These are phyloP conservation scores for Lolium rigidum DNA, from an alignment of 176 grass and related monocot species.

Conservation along the genomic window DNA sequence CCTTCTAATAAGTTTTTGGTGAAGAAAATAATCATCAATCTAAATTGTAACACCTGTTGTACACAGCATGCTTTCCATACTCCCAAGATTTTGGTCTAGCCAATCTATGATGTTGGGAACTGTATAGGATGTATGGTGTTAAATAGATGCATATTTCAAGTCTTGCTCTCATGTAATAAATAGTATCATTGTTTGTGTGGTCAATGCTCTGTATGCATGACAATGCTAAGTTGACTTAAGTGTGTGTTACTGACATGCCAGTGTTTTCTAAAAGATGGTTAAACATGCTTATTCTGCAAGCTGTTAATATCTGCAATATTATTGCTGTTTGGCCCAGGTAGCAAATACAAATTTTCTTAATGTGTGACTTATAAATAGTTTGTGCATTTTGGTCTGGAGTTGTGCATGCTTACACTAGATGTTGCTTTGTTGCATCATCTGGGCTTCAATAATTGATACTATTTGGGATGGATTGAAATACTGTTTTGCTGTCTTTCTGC, in stretches of 20 bases:
- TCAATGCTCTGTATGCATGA: background rate
- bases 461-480: constrained; percentile 19
- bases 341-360: constrained; percentile 13
- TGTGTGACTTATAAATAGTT: background rate
- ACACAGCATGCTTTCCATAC: background rate
- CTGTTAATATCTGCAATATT: constrained; percentile 35
- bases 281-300: constrained; percentile 21
- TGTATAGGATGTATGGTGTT: no score
- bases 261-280: constrained; percentile 6
- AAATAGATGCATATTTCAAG: no score
- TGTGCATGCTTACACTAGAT: constrained; percentile 4
- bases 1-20: no score
- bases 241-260: constrained; percentile 2
- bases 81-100: constrained; percentile 30
- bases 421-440: constrained; percentile 1
- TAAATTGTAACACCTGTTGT: background rate
- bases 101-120: background rate
- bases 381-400: background rate
- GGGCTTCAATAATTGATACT: background rate
- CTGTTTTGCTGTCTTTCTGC: constrained; percentile 20
- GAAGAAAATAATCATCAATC: no score
- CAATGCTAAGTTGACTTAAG: background rate
- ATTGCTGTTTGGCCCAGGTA: constrained; percentile 1
- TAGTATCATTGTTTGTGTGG: constrained; percentile 28
- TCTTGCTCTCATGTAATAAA: constrained; percentile 9